Conservation (phyloP, 371 early-diverging fungal species). For the Mortierella sp. region DNA sequence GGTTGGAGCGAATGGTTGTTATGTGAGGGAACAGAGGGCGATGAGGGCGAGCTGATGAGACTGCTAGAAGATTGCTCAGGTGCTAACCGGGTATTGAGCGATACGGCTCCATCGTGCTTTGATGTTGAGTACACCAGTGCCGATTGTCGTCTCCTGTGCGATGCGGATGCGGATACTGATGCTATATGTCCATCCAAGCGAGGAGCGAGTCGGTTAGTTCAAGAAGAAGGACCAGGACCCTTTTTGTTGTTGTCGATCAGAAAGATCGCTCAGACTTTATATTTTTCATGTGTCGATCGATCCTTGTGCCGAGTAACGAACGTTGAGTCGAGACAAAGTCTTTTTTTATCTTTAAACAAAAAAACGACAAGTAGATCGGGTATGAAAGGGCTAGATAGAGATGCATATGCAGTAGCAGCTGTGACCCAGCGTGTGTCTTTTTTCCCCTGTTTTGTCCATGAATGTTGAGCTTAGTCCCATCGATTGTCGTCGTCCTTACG, state of each 20-base stretch:
- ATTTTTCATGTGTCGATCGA: not conserved
- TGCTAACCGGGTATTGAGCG: constrained; percentile 5
- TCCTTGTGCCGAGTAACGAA: not conserved
- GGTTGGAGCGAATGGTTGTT: constrained; percentile 22
- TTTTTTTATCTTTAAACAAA: no score
- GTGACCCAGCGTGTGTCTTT: not conserved
- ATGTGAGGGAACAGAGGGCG: constrained; percentile 12
- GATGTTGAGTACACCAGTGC: constrained; percentile 32
- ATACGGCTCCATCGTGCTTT: constrained; percentile 22
- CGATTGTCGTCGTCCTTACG: no score
- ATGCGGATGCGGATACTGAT: constrained; percentile 7
- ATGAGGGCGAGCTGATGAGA: not conserved
- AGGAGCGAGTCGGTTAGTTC: not conserved
- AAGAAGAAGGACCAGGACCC: not conserved
- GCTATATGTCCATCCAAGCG: not conserved
- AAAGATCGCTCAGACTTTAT: not conserved
- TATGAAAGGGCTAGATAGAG: not conserved
- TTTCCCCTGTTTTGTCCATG: not conserved
- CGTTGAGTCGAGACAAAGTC: not conserved
- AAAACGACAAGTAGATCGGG: not conserved
- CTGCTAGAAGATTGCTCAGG: not conserved
- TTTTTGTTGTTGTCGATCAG: not conserved
- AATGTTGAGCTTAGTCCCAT: no score
- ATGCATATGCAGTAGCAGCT: not conserved
- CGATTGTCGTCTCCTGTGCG: constrained; percentile 39